Evolutionary conservation across 2,329 filamentous ascomycete species (phyloP).

Genomic region (Calonectria crousiana): DNA sequence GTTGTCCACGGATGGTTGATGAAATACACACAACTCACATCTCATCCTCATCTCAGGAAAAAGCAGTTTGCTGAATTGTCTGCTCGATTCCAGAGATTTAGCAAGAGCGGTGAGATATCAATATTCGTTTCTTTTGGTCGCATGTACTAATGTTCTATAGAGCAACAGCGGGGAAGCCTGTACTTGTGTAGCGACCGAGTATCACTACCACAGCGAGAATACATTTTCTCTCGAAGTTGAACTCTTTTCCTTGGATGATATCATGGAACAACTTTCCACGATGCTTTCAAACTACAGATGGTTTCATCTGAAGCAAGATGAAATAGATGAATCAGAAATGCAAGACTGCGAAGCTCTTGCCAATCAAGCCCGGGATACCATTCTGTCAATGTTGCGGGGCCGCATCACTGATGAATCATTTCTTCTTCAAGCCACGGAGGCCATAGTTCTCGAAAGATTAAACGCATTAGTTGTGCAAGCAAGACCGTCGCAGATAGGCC

Average conservation of each 20-base stretch:
- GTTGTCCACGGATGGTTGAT: background rate
- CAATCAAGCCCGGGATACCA: slow-evolving; percentile 51
- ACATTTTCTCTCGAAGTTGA: slow-evolving; percentile 51
- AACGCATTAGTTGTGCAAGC: slow-evolving; percentile 37
- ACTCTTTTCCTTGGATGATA: slow-evolving; percentile 47
- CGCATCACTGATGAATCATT: slow-evolving; percentile 34
- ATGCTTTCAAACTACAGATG: slow-evolving; percentile 54
- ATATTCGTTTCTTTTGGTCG: background rate
- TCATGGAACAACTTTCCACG: slow-evolving; percentile 49
- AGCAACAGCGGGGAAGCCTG: slow-evolving; percentile 59
- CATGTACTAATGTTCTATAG: slow-evolving; percentile 41
- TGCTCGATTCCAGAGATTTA: slow-evolving; percentile 55
- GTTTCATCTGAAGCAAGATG: slow-evolving; percentile 44
- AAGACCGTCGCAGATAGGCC: slow-evolving; percentile 16
- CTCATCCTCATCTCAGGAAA: slow-evolving; percentile 49
- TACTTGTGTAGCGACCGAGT: slow-evolving; percentile 62
- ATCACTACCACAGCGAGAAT: slow-evolving; percentile 51
- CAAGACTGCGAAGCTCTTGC: slow-evolving; percentile 44
- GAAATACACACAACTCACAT: background rate
- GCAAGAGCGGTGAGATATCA: slow-evolving; percentile 55
- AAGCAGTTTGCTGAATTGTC: slow-evolving; percentile 62
- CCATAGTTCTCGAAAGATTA: slow-evolving; percentile 36
- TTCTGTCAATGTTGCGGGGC: slow-evolving; percentile 52
- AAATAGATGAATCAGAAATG: slow-evolving; percentile 41
- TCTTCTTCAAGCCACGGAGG: slow-evolving; percentile 30